Conservation (phyloP, 805 yeast genomes). For the Teunomyces pallodes region DNA sequence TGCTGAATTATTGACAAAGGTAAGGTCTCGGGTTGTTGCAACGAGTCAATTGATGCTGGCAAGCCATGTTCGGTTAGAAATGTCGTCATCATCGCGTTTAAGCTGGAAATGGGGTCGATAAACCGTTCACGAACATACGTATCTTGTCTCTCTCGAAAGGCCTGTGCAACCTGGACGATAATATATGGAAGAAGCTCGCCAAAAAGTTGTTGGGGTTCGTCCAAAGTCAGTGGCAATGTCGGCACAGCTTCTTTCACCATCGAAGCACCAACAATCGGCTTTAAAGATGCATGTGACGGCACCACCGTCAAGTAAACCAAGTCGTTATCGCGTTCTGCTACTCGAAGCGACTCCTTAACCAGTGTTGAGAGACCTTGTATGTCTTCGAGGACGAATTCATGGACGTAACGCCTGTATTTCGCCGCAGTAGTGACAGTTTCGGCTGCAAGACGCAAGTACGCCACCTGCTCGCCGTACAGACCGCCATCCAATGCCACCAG, state of each 20-base stretch:
- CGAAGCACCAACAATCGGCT: conserved; percentile 45
- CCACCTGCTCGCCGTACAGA: conserved; percentile 73
- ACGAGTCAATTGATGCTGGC: conserved; percentile 61
- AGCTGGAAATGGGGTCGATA: conserved; percentile 45
- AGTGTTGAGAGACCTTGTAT: conserved; percentile 47
- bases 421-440: conserved; percentile 36
- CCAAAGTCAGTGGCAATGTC: conserved; percentile 7
- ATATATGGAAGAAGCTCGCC: conserved; percentile 62
- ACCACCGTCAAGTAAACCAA: conserved; percentile 60
- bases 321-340: conserved; percentile 78
- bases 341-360: conserved; percentile 43
- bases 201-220: conserved; percentile 39
- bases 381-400: conserved; percentile 48
- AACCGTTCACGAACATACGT: conserved; percentile 46
- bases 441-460: conserved; percentile 47
- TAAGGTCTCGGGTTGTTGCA: conserved; percentile 53
- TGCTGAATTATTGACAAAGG: conserved; percentile 60
- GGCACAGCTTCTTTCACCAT: conserved; percentile 54
- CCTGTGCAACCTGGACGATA: conserved; percentile 62
- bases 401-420: conserved; percentile 40
- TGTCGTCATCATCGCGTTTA: conserved; percentile 44
- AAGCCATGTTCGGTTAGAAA: conserved; percentile 50
- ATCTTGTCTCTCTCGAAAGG: conserved; percentile 65
- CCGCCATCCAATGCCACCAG: conserved; percentile 42
- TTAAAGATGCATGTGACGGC: conserved; percentile 50